A percentile compares a stretch with the other conserved stretches of the same genome.
These are phyloP conservation scores for Cryptococcus sp. DNA, from an alignment of 1,284 basidiomycete species.

Conservation along the genomic window DNA sequence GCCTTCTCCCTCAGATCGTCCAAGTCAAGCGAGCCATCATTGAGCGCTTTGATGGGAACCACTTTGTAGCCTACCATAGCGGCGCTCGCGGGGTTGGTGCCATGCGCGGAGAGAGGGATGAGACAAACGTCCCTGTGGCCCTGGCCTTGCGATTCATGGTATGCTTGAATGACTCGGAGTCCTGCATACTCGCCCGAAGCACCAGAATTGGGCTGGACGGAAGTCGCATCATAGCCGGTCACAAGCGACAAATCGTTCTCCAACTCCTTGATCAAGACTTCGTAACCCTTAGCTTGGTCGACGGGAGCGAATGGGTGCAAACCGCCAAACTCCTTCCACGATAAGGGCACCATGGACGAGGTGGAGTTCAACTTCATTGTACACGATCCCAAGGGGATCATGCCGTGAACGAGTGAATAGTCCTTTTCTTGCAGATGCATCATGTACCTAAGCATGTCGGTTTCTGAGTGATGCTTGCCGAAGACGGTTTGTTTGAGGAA, in stretches of 20 bases:
- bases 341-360: constrained; percentile 93
- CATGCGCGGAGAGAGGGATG: constrained; percentile 93
- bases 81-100: constrained; percentile 93
- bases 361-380: constrained; percentile 98
- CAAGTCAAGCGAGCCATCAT: constrained; percentile 86
- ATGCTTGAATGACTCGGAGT: constrained; percentile 88
- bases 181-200: constrained; percentile 96
- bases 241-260: constrained; percentile 88
- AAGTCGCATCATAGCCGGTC: constrained; percentile 92
- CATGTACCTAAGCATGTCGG: constrained; percentile 96
- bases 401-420: constrained; percentile 88
- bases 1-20: constrained; percentile 84
- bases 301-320: constrained; percentile 91
- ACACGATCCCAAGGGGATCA: constrained; percentile 96
- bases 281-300: constrained; percentile 89
- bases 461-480: constrained; percentile 94
- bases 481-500: constrained; percentile 88
- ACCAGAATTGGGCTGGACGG: constrained; percentile 96
- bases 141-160: constrained; percentile 86
- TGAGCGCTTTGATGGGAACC: constrained; percentile 84
- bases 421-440: constrained; percentile 93
- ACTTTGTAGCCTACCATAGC: constrained; percentile 97
- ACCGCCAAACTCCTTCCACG: constrained; percentile 85
- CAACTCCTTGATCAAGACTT: constrained; percentile 82
- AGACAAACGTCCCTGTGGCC: constrained; percentile 86